Percentiles rank a stretch among this genome's conserved stretches.
Evolutionary conservation across 768 basidiomycete genomes (phyloP).

Genomic region (Boletus eberwhitei): DNA sequence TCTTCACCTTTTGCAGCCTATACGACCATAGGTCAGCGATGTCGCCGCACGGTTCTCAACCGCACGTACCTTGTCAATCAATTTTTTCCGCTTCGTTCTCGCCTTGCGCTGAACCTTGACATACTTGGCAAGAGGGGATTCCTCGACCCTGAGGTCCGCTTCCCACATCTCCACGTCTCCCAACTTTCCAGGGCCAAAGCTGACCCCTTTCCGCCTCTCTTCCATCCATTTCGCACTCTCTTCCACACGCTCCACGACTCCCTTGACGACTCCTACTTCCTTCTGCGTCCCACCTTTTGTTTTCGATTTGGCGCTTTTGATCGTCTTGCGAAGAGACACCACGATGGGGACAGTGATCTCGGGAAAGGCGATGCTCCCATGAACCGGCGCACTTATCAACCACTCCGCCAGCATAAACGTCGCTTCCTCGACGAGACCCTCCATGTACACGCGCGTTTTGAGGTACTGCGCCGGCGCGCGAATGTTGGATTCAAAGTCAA

Average conservation of each 20-base stretch:
- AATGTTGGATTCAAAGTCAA: conserved; percentile 86
- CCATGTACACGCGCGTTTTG: conserved; percentile 81
- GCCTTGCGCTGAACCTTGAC: conserved; percentile 78
- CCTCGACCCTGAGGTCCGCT: conserved; percentile 52
- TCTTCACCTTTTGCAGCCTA: conserved; percentile 71
- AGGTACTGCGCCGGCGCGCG: conserved; percentile 86
- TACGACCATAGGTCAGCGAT: conserved; percentile 16
- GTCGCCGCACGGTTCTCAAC: background rate
- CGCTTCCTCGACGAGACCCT: conserved; percentile 80
- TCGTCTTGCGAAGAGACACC: conserved; percentile 63
- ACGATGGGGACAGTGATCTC: conserved; percentile 83
- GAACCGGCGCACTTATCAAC: conserved; percentile 65
- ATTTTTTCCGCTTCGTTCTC: conserved; percentile 65
- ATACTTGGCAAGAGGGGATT: conserved; percentile 79
- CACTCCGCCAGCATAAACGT: conserved; percentile 78
- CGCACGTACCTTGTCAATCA: conserved; percentile 67
- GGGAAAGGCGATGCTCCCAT: conserved; percentile 89
- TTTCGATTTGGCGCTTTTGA: conserved; percentile 58
- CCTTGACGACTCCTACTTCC: conserved; percentile 63
- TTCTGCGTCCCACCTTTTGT: conserved; percentile 41
- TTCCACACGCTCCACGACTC: conserved; percentile 82
- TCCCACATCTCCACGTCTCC: conserved; percentile 75
- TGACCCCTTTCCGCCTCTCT: conserved; percentile 60
- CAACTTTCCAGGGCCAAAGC: conserved; percentile 72
- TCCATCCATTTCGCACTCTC: conserved; percentile 81